Evolutionary conservation across 2,329 filamentous ascomycete genomes (phyloP).

Genomic region (Xylariaceae sp.): DNA sequence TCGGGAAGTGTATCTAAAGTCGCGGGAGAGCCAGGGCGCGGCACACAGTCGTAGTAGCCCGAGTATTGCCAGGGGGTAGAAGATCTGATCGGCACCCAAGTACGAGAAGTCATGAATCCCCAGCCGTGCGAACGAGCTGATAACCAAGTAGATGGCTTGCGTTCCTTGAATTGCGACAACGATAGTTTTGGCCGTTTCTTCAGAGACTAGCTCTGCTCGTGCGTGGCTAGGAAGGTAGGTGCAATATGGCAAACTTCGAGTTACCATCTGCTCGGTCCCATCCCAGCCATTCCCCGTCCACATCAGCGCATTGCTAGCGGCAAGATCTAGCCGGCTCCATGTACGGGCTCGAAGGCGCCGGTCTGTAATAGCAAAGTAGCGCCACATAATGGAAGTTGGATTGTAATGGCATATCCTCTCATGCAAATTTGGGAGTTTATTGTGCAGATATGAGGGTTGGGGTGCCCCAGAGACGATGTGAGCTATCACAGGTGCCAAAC

Average conservation of each 20-base stretch:
- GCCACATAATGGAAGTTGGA: conserved; percentile 47
- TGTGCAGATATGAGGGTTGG: conserved; percentile 33
- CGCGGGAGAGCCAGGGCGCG: conserved; percentile 30
- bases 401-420: conserved; percentile 43
- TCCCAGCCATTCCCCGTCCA: conserved; percentile 46
- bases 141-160: conserved; percentile 6
- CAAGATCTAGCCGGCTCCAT: conserved; percentile 41
- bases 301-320: conserved; percentile 44
- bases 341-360: conserved; percentile 40
- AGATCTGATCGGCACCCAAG: not conserved
- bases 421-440: conserved; percentile 38
- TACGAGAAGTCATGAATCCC: too few relatives aligned
- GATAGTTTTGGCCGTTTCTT: conserved; percentile 32
- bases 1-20: not conserved
- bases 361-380: conserved; percentile 45
- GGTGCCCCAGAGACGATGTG: conserved; percentile 41
- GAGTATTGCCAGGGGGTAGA: conserved; percentile 22
- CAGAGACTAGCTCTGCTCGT: conserved; percentile 23
- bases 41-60: conserved; percentile 34
- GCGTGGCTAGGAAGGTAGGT: conserved; percentile 28
- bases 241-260: conserved; percentile 19
- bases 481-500: conserved; percentile 42
- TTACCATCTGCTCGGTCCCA: conserved; percentile 41
- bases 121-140: not conserved
- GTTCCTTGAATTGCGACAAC: conserved; percentile 37